Base-by-base conservation (phyloP, 495 filamentous ascomycete species). In the Tuber borchii region DNA sequence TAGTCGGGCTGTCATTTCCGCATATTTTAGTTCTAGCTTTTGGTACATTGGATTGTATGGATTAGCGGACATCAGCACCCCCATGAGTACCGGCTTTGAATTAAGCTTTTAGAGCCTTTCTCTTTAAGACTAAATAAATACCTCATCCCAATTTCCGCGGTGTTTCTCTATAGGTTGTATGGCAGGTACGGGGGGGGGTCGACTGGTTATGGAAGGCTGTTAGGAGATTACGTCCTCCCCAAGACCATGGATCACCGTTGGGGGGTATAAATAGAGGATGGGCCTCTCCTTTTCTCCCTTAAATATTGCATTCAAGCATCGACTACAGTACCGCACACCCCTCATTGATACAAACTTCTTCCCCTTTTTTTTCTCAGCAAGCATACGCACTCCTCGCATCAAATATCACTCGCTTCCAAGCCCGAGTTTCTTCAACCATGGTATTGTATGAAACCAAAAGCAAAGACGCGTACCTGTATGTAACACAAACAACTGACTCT, bases 341-440 rank as follows among this genome's bases (percentile, higher is more conserved):
- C 5, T 40, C 39, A 40, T 40, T 6, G 39, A 40, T 40, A 40
- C 39, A 6, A 6, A 40, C 39, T 5, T 6, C 39, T 6, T 20
- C 9, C 19, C 8, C n/a, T 26, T n/a, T 26, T 26, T n/a, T 26
- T 17, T 3, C 51, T 10, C 0, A 26, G 46, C 46, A 40, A 26
- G n/a, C n/a, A 4, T 9, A 14, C 1, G 4, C 26, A 26, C 56
- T 31, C 56, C 56, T 31, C 56, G 26, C 56, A 65, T 31, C 56
- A 65, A 65, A 65, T 65, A 65, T 65, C 56, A 65, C 56, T 65
- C 56, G 56, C 56, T 31, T 31, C 56, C n/a, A 65, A 26, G 12
- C 26, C 56, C n/a, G n/a, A 65, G 39, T 6, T 8, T n/a, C 9
- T 31, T 10, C 56, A 10, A 56, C 20, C n/a, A 26, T 4, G 6